phyloP scores from a whole-genome alignment of 2,329 filamentous ascomycete species.

The Didymella keratinophila region DNA sequence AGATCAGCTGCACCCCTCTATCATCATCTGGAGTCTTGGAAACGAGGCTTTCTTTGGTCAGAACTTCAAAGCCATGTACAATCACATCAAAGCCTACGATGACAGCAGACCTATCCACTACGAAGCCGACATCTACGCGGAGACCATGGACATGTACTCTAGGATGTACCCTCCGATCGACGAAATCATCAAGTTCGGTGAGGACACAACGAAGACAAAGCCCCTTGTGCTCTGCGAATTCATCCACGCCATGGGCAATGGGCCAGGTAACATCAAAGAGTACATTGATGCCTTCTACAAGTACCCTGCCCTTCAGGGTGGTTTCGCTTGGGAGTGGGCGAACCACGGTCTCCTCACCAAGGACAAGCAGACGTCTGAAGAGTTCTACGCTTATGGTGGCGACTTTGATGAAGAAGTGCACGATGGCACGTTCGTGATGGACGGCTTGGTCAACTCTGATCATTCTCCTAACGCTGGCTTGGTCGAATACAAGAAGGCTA shows the following conservation, averaged over 20 bases:
- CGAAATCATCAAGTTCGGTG: slow-evolving; percentile 58
- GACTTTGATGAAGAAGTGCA: slow-evolving; percentile 55
- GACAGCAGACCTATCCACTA: slow-evolving; percentile 69
- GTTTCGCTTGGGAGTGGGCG: slow-evolving; percentile 59
- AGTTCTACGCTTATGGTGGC: slow-evolving; percentile 55
- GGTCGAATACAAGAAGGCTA: slow-evolving; percentile 55
- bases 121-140: slow-evolving; percentile 68
- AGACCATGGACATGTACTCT: slow-evolving; percentile 70
- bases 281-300: slow-evolving; percentile 71
- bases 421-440: slow-evolving; percentile 56
- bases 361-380: slow-evolving; percentile 48
- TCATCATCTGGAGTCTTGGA: slow-evolving; percentile 77
- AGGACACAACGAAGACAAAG: slow-evolving; percentile 54
- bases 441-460: slow-evolving; percentile 54
- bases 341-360: slow-evolving; percentile 56
- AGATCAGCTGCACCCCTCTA: slow-evolving; percentile 74
- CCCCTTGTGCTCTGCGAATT: slow-evolving; percentile 67
- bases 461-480: slow-evolving; percentile 53
- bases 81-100: slow-evolving; percentile 67
- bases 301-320: slow-evolving; percentile 69
- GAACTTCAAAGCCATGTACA: slow-evolving; percentile 73
- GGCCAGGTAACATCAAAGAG: slow-evolving; percentile 72
- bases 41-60: slow-evolving; percentile 77
- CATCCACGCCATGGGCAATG: slow-evolving; percentile 75
- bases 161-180: slow-evolving; percentile 71